Evolutionary conservation across 352 stramenopile species (phyloP).

Genomic region (Halophytophthora polymorphica): DNA sequence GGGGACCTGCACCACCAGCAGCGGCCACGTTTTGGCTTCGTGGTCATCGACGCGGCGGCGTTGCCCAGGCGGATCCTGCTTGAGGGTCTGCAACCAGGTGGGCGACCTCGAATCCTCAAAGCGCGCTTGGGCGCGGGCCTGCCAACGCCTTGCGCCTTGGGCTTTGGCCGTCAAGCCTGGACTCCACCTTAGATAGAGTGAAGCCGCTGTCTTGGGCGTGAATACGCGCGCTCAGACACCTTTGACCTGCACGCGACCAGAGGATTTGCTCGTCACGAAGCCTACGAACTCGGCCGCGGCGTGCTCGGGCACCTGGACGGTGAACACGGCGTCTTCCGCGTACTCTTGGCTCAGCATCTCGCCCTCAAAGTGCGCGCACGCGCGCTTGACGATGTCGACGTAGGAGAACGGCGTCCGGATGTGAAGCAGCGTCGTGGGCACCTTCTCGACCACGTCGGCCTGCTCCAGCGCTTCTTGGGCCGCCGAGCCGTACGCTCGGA

Average conservation of each 20-base stretch:
- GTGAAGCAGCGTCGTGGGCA: conserved; percentile 36
- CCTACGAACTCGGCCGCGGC: conserved; percentile 24
- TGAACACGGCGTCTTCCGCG: conserved; percentile 32
- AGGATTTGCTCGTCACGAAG: conserved; percentile 48
- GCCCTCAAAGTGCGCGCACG: conserved; percentile 35
- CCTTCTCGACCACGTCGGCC: conserved; percentile 48
- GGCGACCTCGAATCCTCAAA: no score
- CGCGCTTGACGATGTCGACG: conserved; percentile 47
- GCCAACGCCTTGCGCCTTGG: no score
- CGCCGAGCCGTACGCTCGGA: conserved; percentile 63
- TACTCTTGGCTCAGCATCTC: conserved; percentile 43
- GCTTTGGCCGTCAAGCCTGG: no score
- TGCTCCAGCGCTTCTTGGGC: conserved; percentile 55
- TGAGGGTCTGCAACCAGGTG: no score
- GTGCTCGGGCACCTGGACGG: conserved; percentile 35
- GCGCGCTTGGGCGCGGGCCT: no score
- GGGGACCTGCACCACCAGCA: no score
- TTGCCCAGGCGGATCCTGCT: no score
- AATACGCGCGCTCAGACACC: conserved; percentile 3
- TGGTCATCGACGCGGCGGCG: no score
- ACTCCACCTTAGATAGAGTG: no score
- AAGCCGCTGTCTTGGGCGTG: no score
- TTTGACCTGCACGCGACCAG: conserved; percentile 30
- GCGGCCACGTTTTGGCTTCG: no score
- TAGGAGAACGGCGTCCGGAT: conserved; percentile 33